These are phyloP conservation scores for Lactifluus echinatus DNA, from an alignment of 768 basidiomycete genomes.

Conservation along the genomic window DNA sequence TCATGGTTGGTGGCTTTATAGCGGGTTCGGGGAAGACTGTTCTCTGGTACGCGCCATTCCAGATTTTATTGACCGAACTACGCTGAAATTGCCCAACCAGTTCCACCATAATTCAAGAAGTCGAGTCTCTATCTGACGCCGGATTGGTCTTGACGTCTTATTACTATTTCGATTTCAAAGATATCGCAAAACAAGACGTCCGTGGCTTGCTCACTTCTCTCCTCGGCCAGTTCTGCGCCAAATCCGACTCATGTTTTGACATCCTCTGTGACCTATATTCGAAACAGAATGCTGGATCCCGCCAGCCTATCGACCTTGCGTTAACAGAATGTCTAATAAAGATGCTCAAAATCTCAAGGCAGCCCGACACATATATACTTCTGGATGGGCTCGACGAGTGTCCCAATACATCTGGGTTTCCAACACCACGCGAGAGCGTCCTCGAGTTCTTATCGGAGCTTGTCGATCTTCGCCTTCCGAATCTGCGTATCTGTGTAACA, in stretches of 20 bases:
- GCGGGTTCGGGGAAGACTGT: too few relatives aligned
- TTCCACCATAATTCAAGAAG: background rate
- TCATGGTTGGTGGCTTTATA: background rate
- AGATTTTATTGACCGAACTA: accelerated
- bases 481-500: background rate
- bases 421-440: background rate
- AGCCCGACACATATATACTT: background rate
- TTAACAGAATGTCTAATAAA: background rate
- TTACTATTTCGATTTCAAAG: too few relatives aligned
- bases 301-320: background rate
- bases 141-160: background rate
- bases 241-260: background rate
- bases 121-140: background rate
- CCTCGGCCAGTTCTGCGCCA: background rate
- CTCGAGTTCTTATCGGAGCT: background rate
- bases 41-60: background rate
- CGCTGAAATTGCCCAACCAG: background rate
- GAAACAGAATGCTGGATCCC: background rate
- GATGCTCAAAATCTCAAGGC: background rate
- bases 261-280: background rate
- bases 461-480: background rate
- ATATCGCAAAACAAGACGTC: too few relatives aligned
- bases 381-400: conserved; percentile 9
- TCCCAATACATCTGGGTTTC: background rate
- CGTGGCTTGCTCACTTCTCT: too few relatives aligned